These are phyloP conservation scores for bread wheat (Triticum aestivum) DNA, from an alignment of 176 grass and related monocot species.

Conservation along the genomic window DNA sequence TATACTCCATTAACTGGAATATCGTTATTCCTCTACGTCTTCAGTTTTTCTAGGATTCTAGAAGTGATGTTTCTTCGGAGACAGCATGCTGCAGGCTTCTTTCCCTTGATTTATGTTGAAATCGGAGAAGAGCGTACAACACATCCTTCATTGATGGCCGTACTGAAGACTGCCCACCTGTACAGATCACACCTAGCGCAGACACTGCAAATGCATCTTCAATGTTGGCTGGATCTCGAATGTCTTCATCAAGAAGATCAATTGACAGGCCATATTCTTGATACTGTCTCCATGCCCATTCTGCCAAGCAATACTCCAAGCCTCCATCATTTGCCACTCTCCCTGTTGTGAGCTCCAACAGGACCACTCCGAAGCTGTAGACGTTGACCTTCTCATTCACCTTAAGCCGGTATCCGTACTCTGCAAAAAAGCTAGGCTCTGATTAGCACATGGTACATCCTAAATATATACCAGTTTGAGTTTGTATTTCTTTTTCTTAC, in stretches of 20 bases:
- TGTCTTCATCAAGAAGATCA: conserved; percentile 40
- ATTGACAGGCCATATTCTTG: conserved; percentile 24
- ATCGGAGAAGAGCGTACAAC: conserved; percentile 28
- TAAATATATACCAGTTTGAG: conserved; percentile 1
- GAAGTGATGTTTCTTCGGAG: conserved; percentile 12
- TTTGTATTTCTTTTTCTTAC: background rate
- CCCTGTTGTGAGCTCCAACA: conserved; percentile 67
- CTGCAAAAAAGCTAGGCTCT: conserved; percentile 24
- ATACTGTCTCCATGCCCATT: conserved; percentile 45
- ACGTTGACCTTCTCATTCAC: conserved; percentile 72
- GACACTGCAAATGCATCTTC: conserved; percentile 49
- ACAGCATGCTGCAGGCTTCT: background rate
- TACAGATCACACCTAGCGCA: conserved; percentile 55
- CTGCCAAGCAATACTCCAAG: conserved; percentile 45
- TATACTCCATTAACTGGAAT: background rate
- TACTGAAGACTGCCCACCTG: conserved; percentile 15
- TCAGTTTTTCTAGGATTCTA: conserved; percentile 21
- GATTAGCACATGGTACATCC: background rate
- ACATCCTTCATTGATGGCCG: conserved; percentile 72
- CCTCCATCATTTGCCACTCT: conserved; percentile 47
- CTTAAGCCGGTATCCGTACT: conserved; percentile 48
- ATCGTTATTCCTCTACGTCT: background rate
- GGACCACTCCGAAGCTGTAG: conserved; percentile 74
- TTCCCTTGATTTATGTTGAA: background rate
- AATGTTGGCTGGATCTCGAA: conserved; percentile 34